Base-by-base conservation (phyloP, 768 basidiomycete genomes). In the Amanita subjunquillea region DNA sequence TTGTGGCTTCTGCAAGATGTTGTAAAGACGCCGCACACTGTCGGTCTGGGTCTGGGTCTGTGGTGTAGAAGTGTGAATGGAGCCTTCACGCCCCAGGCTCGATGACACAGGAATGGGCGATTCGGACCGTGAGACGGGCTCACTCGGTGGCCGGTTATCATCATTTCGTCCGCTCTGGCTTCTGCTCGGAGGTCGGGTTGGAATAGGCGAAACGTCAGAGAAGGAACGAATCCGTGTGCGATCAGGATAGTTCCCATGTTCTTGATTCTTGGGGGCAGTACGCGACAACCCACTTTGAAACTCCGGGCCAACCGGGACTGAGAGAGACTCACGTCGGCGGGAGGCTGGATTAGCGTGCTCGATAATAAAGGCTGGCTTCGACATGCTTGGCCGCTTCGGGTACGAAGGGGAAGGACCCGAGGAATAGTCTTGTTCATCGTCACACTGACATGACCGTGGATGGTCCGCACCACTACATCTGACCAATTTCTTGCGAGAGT, bases 391-490 rank as follows among this genome's bases (percentile, higher is more conserved):
- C n/a, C 42, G 34, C 46, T 23, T 53, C 56, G n/a, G 54, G 57
- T 46, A 53, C 45, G 43, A n/a, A 62, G 62, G 23, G 55, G 61
- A 27, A 53, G 36, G 20, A 2, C 32, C 17, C 13, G 39, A 10
- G 23, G 58, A 41, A 51, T 32, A 54, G 4, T 38, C 44, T 15
- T 46, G 42, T 36, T 48, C 39, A 20, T 50, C 44, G 17, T 52
- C 55, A 37, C 58, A 58, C 13, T 50, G 50, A 17, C 63, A 63
- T 12, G 58, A 55, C 20, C 51, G 48, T 15, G 63, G 59, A 48
- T 63, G 64, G 20, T 57, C 59, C 12, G 37, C 53, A 53, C 58
- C 48, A 29, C 54, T 51, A 63, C 66, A 64, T 54, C 56, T n/a
- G 58, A 55, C 53, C 25, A 44, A 36, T 27, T 51, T 50, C 32